phyloP scores from a whole-genome alignment of 2,329 filamentous ascomycete species.

The Acephala macrosclerotiorum region DNA sequence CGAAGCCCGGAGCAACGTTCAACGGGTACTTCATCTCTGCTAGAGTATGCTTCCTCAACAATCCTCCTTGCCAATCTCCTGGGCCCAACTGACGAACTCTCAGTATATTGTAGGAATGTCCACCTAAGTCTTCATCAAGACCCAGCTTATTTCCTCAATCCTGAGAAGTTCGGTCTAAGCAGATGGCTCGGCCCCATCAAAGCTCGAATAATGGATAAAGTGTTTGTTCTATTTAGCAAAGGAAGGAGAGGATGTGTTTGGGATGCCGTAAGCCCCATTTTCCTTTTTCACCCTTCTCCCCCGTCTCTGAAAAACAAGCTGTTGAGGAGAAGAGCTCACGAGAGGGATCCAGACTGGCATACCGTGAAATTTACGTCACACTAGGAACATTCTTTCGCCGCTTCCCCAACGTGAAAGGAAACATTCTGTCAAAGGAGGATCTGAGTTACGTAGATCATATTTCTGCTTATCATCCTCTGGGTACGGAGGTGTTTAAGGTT shows the following conservation, averaged over 20 bases:
- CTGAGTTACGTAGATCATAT: conserved; percentile 45
- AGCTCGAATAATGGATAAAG: conserved; percentile 40
- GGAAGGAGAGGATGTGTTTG: conserved; percentile 25
- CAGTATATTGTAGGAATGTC: conserved; percentile 44
- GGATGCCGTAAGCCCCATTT: conserved; percentile 22
- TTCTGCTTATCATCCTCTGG: conserved; percentile 33
- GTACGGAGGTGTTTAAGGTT: conserved; percentile 36
- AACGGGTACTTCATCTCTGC: conserved; percentile 44
- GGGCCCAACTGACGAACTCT: conserved; percentile 34
- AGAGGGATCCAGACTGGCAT: conserved; percentile 42
- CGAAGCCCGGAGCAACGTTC: conserved; percentile 43
- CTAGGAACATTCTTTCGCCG: conserved; percentile 43
- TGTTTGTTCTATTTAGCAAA: conserved; percentile 43
- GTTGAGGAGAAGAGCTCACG: not conserved
- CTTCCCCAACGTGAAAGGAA: conserved; percentile 37
- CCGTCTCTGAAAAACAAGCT: not conserved
- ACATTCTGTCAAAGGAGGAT: conserved; percentile 35
- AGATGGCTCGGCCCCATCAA: conserved; percentile 42
- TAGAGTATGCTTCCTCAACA: conserved; percentile 34
- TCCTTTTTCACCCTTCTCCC: not conserved
- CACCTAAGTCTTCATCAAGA: conserved; percentile 45
- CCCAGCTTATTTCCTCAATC: conserved; percentile 43
- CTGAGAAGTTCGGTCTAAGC: conserved; percentile 45
- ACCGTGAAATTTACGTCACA: conserved; percentile 46
- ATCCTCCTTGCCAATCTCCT: conserved; percentile 34